Evolutionary conservation across 176 grass and related monocot genomes (phyloP), one percentile per base, ranked within the genome.

Genomic region (Canna indica): DNA sequence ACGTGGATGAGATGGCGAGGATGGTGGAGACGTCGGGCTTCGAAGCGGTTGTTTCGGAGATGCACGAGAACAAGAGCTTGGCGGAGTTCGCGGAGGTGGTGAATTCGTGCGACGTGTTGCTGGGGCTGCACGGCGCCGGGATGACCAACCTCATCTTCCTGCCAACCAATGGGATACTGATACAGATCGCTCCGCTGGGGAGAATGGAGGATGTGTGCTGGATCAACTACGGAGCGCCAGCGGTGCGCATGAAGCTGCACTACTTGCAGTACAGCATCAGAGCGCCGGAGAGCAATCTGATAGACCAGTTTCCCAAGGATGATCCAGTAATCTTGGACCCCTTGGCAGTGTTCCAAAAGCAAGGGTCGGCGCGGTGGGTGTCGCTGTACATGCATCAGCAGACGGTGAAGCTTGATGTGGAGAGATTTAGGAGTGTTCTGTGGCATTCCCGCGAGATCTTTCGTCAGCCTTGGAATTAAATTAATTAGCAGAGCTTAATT

Each of bases 151-250:
- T 88, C 36, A 72, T 93, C 57, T 88, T 88, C 72, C 76, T 93
- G 13, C 81, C 83, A 2, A 29, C 73, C 3, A 81, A 85, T 1
- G 86, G 81, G 1, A 72, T 78, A 31, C 73, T 90, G 36, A 81
- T 90, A 45, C 86, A 87, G 75, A 60, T 95, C 72, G 90, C 87
- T 48, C 90, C 90, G 18, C 71, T 95, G 7, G 90, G 90, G 22
- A 67, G 76, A 38, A 77, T 95, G 71, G 90, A 87, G 79, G 48
- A 56, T 15, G 50, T 83, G 31, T 72, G 79, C 2, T 59, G 42
- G 28, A 80, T 81, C 31, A 80, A 88, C 63, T 95, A 90, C 35
- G 84, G 90, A 3, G 73, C 27, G 50, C 56, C 86, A 0, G 78
- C 90, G 3, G 61, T 48, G 53, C 81, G 87, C 76, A 76, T 80